Evolutionary conservation across 2,329 filamentous ascomycete genomes (phyloP), one percentile per base, ranked within the genome.

Genomic region (Cercospora canescens): DNA sequence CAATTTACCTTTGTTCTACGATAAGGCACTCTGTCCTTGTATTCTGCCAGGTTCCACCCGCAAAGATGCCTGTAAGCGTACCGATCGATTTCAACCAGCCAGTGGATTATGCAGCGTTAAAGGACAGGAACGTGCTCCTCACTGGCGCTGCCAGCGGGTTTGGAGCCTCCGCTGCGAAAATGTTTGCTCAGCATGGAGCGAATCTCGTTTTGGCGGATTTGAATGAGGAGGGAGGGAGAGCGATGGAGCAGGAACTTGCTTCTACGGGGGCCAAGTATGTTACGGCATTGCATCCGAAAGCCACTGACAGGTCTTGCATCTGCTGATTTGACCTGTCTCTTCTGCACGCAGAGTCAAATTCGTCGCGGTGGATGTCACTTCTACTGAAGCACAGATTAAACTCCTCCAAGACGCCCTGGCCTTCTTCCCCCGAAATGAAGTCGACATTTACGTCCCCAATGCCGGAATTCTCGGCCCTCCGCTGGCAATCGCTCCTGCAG

Each of bases 361-460:
- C 57, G 26, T 60, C n/a, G 2, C 2, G n/a, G 57, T 16, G 21
- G 57, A 60, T 24, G 57, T 60, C 8, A 60, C 57, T 16, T 60
- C 57, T 2, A 16, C 11, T 39, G 39, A 45, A 32, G 57, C 57
- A 30, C 57, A 60, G 24, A 12, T 48, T 24, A 45, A 60, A 34
- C 39, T 60, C 16, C 57, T 60, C 24, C 57, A 60, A 48, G 18
- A 45, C 32, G 57, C 57, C 4, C n/a, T 60, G n/a, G 57, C 21
- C 1, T 60, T 60, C 37, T 60, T 60, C 37, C 57, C 57, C 3
- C 37, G 57, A 45, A 60, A 60, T n/a, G 57, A 60, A 28, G 39
- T 60, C 21, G 57, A 60, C 57, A 60, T 60, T 11, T 60, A 60
- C 16, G 57, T 60, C 2, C 57, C 57, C 14, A 60, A 60, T 21